These are phyloP conservation scores for Gaertneriomyces semiglobifer DNA, from an alignment of 192 early-diverging fungal species.

Conservation along the genomic window DNA sequence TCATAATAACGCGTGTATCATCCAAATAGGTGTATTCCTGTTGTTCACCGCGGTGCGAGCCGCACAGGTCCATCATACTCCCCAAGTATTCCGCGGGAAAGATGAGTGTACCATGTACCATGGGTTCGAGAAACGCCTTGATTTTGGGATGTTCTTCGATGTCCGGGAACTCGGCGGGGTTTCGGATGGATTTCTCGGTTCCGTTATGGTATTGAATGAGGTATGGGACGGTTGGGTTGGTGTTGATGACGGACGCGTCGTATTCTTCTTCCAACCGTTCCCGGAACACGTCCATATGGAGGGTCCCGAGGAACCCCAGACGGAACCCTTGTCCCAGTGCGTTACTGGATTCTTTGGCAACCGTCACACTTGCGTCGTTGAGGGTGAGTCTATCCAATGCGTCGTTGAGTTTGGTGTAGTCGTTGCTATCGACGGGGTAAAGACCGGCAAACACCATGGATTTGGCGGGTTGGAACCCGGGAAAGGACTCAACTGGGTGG, in stretches of 20 bases:
- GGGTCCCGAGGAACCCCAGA: constrained; percentile 89
- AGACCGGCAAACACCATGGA: constrained; percentile 94
- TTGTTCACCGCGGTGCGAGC: constrained; percentile 77
- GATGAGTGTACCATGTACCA: constrained; percentile 87
- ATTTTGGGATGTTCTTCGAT: constrained; percentile 59
- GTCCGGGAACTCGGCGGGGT: constrained; percentile 92
- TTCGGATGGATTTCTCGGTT: constrained; percentile 55
- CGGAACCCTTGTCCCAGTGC: constrained; percentile 96
- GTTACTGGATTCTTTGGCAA: constrained; percentile 64
- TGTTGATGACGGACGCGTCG: constrained; percentile 84
- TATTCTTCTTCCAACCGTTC: constrained; percentile 91
- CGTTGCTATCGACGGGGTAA: constrained; percentile 85
- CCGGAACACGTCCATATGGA: constrained; percentile 98
- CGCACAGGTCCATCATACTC: constrained; percentile 51
- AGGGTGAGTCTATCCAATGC: constrained; percentile 89
- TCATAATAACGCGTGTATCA: constrained; percentile 64
- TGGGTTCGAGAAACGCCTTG: constrained; percentile 73
- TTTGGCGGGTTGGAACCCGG: constrained; percentile 93
- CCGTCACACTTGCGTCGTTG: constrained; percentile 90
- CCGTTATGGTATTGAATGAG: constrained; percentile 50
- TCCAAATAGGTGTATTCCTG: constrained; percentile 86
- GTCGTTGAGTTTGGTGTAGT: constrained; percentile 85
- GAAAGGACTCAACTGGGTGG: constrained; percentile 62
- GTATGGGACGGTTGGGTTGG: constrained; percentile 90
- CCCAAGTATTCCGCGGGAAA: constrained; percentile 67